Evolutionary conservation across 2,329 filamentous ascomycete species (phyloP).

Genomic region (Penicillium sclerotigenum): DNA sequence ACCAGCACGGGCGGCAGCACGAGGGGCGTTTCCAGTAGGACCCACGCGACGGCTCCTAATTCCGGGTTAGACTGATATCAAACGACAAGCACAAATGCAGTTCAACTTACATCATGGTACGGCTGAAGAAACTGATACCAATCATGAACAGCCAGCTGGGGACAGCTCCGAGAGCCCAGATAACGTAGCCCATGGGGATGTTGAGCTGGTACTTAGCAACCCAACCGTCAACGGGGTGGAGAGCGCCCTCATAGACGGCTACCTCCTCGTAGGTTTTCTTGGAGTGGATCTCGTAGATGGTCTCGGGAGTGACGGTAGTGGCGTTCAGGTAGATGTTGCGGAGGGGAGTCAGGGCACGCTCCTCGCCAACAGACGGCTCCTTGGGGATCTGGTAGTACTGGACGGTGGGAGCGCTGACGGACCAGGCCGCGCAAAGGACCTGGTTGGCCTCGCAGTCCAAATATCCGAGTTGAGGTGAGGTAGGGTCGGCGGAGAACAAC

Average conservation of each 20-base stretch:
- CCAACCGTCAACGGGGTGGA: slow-evolving; percentile 60
- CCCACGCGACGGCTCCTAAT: slow-evolving; percentile 28
- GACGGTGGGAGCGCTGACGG: slow-evolving; percentile 54
- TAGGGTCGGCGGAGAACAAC: slow-evolving; percentile 53
- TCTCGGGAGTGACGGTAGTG: slow-evolving; percentile 55
- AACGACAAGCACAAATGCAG: slow-evolving; percentile 19
- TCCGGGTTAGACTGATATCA: slow-evolving; percentile 6
- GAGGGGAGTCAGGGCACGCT: slow-evolving; percentile 52
- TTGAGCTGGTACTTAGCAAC: slow-evolving; percentile 54
- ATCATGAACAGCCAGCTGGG: slow-evolving; percentile 66
- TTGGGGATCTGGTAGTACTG: slow-evolving; percentile 57
- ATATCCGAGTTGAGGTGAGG: slow-evolving; percentile 55
- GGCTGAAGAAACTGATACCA: slow-evolving; percentile 58
- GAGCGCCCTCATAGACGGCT: slow-evolving; percentile 54
- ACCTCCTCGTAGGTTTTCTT: slow-evolving; percentile 55
- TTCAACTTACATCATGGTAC: slow-evolving; percentile 59
- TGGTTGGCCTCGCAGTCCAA: slow-evolving; percentile 59
- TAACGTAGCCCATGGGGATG: slow-evolving; percentile 54
- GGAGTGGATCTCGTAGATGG: slow-evolving; percentile 56
- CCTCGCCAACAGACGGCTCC: slow-evolving; percentile 50
- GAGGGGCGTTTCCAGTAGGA: slow-evolving; percentile 14
- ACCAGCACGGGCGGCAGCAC: slow-evolving; percentile 19
- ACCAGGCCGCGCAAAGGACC: slow-evolving; percentile 61
- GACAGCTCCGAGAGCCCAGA: slow-evolving; percentile 56
- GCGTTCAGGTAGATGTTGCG: slow-evolving; percentile 56